A percentile compares a stretch with the other conserved stretches of the same genome.
Conservation (phyloP, 2,329 filamentous ascomycete genomes). For the Tolypocladium inflatum region DNA sequence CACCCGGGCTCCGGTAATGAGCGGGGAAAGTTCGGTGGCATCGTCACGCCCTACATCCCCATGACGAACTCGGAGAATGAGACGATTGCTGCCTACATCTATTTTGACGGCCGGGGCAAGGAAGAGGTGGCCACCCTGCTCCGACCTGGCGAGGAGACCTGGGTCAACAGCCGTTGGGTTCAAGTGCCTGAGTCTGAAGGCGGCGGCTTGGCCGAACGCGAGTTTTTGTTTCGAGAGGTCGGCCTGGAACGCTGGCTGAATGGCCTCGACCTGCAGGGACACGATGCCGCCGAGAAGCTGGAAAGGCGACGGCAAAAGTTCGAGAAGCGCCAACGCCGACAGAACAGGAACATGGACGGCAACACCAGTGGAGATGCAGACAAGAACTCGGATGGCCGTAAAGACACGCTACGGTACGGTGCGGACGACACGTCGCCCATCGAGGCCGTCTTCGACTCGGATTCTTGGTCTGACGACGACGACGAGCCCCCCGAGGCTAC, state of each 20-base stretch:
- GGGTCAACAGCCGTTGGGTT: conserved; percentile 98
- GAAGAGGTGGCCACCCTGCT: conserved; percentile 95
- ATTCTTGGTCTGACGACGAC: conserved; percentile 68
- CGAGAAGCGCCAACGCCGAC: conserved; percentile 56
- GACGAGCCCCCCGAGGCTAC: conserved; percentile 90
- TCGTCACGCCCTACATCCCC: conserved; percentile 79
- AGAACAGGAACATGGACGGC: conserved; percentile 38
- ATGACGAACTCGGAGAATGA: conserved; percentile 91
- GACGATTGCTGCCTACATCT: conserved; percentile 97
- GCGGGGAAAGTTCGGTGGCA: conserved; percentile 36
- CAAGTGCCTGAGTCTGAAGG: conserved; percentile 86
- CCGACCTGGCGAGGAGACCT: conserved; percentile 89
- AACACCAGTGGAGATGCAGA: conserved; percentile 23
- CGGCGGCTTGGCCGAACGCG: conserved; percentile 87
- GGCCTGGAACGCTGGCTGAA: conserved; percentile 95
- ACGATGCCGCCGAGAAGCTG: conserved; percentile 80
- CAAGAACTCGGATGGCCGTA: conserved; percentile 31
- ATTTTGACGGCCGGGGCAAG: conserved; percentile 91
- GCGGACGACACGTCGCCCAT: conserved; percentile 66
- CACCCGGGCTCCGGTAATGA: conserved; percentile 40
- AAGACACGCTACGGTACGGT: conserved; percentile 69
- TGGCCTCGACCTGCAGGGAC: conserved; percentile 86
- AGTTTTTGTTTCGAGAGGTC: conserved; percentile 95
- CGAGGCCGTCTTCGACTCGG: conserved; percentile 58
- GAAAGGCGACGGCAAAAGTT: conserved; percentile 82